Conservation (phyloP, 139 green algal species). For the Chlorella sp. region DNA sequence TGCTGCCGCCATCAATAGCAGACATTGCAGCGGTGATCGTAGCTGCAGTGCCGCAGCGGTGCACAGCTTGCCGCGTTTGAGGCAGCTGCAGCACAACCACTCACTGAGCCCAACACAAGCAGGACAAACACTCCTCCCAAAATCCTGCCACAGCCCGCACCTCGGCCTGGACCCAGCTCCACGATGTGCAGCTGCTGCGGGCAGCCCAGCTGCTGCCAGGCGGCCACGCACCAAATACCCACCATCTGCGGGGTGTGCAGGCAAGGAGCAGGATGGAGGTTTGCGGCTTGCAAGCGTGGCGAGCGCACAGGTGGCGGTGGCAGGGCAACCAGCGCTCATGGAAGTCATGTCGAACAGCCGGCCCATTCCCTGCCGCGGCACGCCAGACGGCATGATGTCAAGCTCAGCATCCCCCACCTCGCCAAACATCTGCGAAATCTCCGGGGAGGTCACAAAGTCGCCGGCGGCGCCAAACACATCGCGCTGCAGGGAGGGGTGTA, state of each 20-base stretch:
- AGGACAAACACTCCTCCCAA: no score
- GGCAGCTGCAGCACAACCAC: no score
- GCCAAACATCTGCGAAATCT: slow-evolving; percentile 98
- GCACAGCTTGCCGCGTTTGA: no score
- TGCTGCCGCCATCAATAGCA: no score
- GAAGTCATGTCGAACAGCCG: no score
- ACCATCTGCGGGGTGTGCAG: slow-evolving; percentile 77
- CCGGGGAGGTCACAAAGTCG: slow-evolving; percentile 97
- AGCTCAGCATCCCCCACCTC: slow-evolving; percentile 64
- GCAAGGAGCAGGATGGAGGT: neutral
- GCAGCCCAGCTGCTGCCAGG: slow-evolving; percentile 84
- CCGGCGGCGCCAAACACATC: slow-evolving; percentile 92
- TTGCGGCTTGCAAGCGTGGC: no score
- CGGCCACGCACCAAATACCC: slow-evolving; percentile 89
- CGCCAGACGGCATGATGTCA: neutral
- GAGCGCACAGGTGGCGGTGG: neutral
- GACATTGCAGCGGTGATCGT: no score
- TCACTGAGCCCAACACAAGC: no score
- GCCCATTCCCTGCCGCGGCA: no score
- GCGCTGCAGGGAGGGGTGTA: slow-evolving; percentile 17
- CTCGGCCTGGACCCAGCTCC: slow-evolving; percentile 93
- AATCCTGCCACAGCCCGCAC: neutral
- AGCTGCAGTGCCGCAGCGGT: no score
- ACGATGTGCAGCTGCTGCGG: slow-evolving; percentile 83
- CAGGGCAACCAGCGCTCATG: no score